Percentiles rank a stretch among this genome's conserved stretches.
Conservation (phyloP, 2,329 filamentous ascomycete species). For the Botrytis aclada region DNA sequence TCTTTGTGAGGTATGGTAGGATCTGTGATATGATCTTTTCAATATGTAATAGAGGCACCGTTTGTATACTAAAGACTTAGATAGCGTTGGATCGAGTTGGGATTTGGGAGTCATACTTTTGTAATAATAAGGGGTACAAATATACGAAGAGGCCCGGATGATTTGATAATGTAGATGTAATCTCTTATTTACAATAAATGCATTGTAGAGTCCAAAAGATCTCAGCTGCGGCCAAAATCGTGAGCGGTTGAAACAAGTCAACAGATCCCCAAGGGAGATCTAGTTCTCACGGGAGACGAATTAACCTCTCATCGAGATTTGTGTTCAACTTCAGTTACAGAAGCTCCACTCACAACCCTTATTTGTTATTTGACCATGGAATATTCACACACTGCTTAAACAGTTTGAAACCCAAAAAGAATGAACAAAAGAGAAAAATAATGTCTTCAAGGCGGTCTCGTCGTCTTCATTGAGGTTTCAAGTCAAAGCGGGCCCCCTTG, state of each 20-base stretch:
- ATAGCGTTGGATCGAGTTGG: background rate
- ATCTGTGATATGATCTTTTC: background rate
- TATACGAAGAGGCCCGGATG: background rate
- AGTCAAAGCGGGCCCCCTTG: background rate
- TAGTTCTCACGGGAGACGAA: background rate
- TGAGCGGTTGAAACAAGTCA: background rate
- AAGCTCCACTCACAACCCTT: background rate
- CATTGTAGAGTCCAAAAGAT: no score
- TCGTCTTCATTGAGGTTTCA: conserved; percentile 12
- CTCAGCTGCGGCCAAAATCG: background rate
- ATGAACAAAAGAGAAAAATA: background rate
- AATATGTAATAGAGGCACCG: background rate
- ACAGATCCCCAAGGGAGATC: background rate
- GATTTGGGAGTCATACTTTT: background rate
- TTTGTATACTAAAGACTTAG: background rate
- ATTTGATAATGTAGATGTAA: background rate
- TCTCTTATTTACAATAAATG: no score
- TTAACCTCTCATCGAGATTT: background rate
- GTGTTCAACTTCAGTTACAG: background rate
- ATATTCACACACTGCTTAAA: background rate
- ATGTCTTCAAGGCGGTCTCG: background rate
- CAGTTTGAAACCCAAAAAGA: background rate
- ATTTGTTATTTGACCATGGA: background rate
- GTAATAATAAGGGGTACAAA: background rate
- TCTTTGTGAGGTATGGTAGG: background rate